Conservation (phyloP, 208 protist genomes). For the Acanthamoeba triangularis region DNA sequence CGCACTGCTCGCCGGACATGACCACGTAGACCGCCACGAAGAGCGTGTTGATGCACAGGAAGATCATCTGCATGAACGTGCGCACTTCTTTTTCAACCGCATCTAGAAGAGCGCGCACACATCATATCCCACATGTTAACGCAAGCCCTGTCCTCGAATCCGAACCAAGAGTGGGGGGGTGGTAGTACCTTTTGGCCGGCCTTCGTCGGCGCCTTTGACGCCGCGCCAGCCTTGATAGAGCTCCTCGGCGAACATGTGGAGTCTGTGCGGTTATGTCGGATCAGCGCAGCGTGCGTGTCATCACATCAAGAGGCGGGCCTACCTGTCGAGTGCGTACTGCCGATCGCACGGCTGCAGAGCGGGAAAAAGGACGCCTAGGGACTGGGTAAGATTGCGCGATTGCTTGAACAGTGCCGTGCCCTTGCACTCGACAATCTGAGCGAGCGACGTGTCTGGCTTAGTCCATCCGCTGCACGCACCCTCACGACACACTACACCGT, state of each 20-base stretch:
- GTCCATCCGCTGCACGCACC: too few relatives aligned
- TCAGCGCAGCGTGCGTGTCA: not conserved
- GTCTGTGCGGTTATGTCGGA: not conserved
- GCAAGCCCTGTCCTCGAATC: not conserved
- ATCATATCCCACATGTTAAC: not conserved
- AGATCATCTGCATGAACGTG: constrained; percentile 37
- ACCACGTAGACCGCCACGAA: not conserved
- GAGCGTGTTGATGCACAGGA: constrained; percentile 10
- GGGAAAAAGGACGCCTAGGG: not conserved
- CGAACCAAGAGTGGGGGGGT: too few relatives aligned
- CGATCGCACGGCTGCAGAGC: not conserved
- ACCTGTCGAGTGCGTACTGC: not conserved
- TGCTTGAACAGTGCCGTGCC: not conserved
- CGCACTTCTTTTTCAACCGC: not conserved
- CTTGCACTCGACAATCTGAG: too few relatives aligned
- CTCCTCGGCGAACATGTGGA: not conserved
- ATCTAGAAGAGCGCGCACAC: not conserved
- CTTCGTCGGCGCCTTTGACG: not conserved
- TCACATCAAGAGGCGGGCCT: not conserved
- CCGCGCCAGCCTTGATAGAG: constrained; percentile 16
- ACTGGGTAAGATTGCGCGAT: not conserved
- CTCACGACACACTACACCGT: not conserved
- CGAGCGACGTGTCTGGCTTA: too few relatives aligned
- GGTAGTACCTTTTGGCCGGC: not conserved
- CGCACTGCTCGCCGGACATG: not conserved